Base-by-base conservation (phyloP, 2,329 filamentous ascomycete genomes). In the Fusarium stilboides region DNA sequence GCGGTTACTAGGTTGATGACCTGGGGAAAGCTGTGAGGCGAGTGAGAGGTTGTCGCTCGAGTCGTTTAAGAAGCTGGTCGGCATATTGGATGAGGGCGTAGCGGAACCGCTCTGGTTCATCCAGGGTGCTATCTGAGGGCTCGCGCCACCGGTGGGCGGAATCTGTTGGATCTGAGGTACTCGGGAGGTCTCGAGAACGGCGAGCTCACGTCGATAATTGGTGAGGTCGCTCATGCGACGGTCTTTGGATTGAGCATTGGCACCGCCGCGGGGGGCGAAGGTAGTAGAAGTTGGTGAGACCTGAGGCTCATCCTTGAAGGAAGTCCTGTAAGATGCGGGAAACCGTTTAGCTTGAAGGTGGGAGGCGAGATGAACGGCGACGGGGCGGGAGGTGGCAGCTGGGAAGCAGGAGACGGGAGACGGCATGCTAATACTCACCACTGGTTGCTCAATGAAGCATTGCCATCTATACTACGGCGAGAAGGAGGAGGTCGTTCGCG, bases 161-260 rank as follows among this genome's bases (percentile, higher is more conserved):
- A 72, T 74, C 45, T 76, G 86, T 66, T 89, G 87, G 66, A 88
- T 89, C 72, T 87, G 85, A 53, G 88, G 89, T 59, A 87, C 82
- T 68, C 88, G 86, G 61, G 86, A 84, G 34, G 87, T 86, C 68
- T 93, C 90, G 74, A 93, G 83, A 61, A 91, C 87, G 72, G 89
- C 86, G 58, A 93, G 86, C 74, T 93, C 90, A 81, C 90, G 91
- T 75, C 91, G 89, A 77, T 93, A 91, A 77, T 91, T 90, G 76
- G 84, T 84, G 73, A 92, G 86, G 76, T 91, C 89, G 81, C 84
- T 87, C 76, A 86, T 78, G 71, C 86, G 83, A 74, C 84, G 86
- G 68, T 87, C 87, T 78, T 82, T 80, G 63, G 82, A 82, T 62
- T 80, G 53, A 81, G 82, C 72, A 84, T 70, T 70, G 69, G 70